Evolutionary conservation across 345 rosid species (phyloP).

Genomic region (Eucalyptus tenuipes): DNA sequence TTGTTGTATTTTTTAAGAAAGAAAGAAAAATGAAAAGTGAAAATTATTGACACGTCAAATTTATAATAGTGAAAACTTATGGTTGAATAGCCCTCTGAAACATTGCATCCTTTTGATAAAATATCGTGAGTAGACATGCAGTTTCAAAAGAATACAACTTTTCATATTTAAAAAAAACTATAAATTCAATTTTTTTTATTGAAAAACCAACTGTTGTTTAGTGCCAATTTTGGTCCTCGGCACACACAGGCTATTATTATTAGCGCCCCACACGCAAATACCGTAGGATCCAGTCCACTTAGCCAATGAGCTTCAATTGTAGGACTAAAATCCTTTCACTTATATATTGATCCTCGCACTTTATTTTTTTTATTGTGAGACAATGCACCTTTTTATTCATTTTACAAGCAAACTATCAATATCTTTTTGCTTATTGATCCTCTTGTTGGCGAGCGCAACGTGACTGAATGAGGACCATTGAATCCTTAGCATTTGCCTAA

Average conservation of each 20-base stretch:
- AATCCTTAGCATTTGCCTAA: background rate
- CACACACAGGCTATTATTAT: background rate
- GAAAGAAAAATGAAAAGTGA: too few species aligned
- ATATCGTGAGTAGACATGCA: too few species aligned
- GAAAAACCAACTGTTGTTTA: background rate
- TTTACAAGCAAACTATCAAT: too few species aligned
- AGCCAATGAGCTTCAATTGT: background rate
- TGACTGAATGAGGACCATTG: background rate
- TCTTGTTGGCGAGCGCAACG: background rate
- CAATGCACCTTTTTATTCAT: background rate
- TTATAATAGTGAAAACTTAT: background rate
- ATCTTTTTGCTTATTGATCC: background rate
- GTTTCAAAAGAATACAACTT: too few species aligned
- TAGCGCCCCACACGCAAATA: background rate
- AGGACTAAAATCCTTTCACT: background rate
- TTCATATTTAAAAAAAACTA: too few species aligned
- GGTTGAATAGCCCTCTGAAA: too few species aligned
- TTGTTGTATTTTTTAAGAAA: too few species aligned
- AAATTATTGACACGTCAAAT: background rate
- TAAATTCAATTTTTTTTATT: too few species aligned
- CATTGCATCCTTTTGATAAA: too few species aligned
- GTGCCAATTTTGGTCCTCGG: background rate
- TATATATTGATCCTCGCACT: background rate
- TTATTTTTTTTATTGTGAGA: too few species aligned
- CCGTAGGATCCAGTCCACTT: background rate